Evolutionary conservation across 1,139 yeast genomes (phyloP).

Genomic region (Debaryomyces singareniensis): DNA sequence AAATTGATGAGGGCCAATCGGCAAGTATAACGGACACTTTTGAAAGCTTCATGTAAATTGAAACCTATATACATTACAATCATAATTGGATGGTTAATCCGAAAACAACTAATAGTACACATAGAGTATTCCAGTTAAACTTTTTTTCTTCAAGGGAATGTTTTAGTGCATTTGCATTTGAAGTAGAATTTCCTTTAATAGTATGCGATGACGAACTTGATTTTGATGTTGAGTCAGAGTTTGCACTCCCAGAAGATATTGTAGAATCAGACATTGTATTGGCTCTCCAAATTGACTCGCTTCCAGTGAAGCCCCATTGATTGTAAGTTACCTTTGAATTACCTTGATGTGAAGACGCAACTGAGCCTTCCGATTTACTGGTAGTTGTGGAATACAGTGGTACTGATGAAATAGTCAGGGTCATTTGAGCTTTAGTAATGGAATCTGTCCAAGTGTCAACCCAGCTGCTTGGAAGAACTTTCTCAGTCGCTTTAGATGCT

Average conservation of each 20-base stretch:
- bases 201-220: slow-evolving; percentile 10
- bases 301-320: slow-evolving; percentile 41
- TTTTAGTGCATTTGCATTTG: slow-evolving; percentile 9
- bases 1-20: slow-evolving; percentile 11
- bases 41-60: slow-evolving; percentile 6
- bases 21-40: slow-evolving; percentile 3
- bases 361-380: no score
- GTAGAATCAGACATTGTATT: slow-evolving; percentile 7
- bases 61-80: neutral
- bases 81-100: neutral
- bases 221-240: no score
- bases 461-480: no score
- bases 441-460: no score
- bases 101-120: neutral
- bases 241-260: no score
- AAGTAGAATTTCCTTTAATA: slow-evolving; percentile 14
- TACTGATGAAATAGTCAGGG: no score
- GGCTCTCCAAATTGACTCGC: slow-evolving; percentile 30
- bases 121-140: neutral
- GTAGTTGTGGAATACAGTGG: no score
- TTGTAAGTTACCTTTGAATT: slow-evolving; percentile 24
- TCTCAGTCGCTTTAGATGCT: no score
- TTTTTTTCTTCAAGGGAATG: neutral
- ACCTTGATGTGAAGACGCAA: no score
- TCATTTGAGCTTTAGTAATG: no score